These are phyloP conservation scores for Cystobasidium slooffiae DNA, from an alignment of 1,284 basidiomycete genomes.

Conservation along the genomic window DNA sequence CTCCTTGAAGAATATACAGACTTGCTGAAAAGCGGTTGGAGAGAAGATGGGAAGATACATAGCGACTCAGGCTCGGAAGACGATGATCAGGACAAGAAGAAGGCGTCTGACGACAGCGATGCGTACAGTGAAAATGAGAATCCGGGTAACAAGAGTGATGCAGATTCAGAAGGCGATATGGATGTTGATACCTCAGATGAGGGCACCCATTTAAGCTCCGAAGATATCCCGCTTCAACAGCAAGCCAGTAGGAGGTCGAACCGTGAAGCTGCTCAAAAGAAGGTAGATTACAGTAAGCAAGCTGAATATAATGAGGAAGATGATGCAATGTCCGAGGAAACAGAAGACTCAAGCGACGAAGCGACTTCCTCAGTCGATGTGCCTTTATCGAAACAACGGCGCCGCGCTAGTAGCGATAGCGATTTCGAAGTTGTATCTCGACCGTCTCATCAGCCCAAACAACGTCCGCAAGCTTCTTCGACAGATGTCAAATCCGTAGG, in stretches of 20 bases:
- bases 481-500: neutral
- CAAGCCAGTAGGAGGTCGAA: neutral
- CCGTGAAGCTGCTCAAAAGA: constrained; percentile 21
- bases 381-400: neutral
- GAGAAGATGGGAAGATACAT: constrained; percentile 18
- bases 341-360: neutral
- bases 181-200: neutral
- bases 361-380: neutral
- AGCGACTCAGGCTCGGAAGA: constrained; percentile 14
- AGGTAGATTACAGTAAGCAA: constrained; percentile 26
- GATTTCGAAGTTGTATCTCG: neutral
- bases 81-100: neutral
- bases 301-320: constrained; percentile 25
- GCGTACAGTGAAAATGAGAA: constrained; percentile 26
- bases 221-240: neutral
- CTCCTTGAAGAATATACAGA: constrained; percentile 30
- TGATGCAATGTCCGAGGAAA: neutral
- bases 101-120: constrained; percentile 1
- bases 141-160: neutral
- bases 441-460: neutral
- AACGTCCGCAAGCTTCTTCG: neutral
- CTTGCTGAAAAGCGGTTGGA: constrained; percentile 7
- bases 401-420: too few relatives aligned
- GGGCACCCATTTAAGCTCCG: neutral
- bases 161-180: neutral